These are phyloP conservation scores for Plantago major DNA, from an alignment of 257 asterid genomes.

Conservation along the genomic window DNA sequence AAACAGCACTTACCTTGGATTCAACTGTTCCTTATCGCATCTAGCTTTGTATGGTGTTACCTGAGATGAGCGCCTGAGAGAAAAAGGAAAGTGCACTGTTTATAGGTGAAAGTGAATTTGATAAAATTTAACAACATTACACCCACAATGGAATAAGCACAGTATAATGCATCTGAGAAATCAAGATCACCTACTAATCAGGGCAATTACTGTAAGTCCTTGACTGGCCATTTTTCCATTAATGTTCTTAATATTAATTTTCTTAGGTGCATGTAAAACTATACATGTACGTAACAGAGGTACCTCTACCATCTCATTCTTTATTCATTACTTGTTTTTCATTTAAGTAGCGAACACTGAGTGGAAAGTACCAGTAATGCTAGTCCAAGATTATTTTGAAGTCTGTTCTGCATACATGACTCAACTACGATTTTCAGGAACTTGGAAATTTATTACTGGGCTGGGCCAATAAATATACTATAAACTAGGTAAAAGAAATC, in stretches of 20 bases:
- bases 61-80: slow-evolving; percentile 65
- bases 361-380: not conserved
- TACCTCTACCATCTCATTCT: too few species aligned
- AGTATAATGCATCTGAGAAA: too few species aligned
- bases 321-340: not conserved
- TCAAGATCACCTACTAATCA: too few species aligned
- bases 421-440: not conserved
- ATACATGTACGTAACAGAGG: too few species aligned
- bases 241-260: too few species aligned
- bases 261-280: too few species aligned
- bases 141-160: not conserved
- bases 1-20: slow-evolving; percentile 34
- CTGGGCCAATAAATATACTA: too few species aligned
- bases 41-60: slow-evolving; percentile 60
- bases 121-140: not conserved
- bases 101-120: not conserved
- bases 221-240: too few species aligned
- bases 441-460: too few species aligned
- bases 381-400: not conserved
- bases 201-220: too few species aligned
- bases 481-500: too few species aligned
- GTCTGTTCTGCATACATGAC: not conserved
- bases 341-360: slow-evolving; percentile 1
- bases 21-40: slow-evolving; percentile 70
- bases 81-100: slow-evolving; percentile 19